Evolutionary conservation across 2,329 filamentous ascomycete genomes (phyloP).

Genomic region (Monosporascus ibericus): DNA sequence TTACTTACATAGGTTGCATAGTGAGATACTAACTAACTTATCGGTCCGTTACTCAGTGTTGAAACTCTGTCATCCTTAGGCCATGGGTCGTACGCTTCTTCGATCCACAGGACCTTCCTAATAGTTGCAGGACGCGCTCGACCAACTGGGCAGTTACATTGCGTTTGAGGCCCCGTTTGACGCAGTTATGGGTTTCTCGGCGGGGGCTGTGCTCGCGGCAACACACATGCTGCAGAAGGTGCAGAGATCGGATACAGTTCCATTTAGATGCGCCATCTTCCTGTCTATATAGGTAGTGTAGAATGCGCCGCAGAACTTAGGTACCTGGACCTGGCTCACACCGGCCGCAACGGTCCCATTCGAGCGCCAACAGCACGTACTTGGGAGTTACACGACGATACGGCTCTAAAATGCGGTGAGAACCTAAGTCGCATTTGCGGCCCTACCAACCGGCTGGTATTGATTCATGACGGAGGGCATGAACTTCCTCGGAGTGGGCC

Average conservation of each 20-base stretch:
- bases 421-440: too few species aligned
- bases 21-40: not conserved
- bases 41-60: not conserved
- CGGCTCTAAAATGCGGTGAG: too few species aligned
- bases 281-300: not conserved
- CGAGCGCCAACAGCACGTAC: too few species aligned
- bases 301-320: too few species aligned
- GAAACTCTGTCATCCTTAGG: not conserved
- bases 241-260: not conserved
- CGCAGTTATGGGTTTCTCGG: not conserved
- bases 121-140: not conserved
- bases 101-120: not conserved
- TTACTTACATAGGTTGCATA: too few species aligned
- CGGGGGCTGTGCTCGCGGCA: not conserved
- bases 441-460: too few species aligned
- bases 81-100: not conserved
- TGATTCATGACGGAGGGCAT: too few species aligned
- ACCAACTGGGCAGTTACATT: not conserved
- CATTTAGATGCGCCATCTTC: not conserved
- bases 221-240: not conserved
- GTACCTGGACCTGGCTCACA: too few species aligned
- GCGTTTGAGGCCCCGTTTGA: not conserved
- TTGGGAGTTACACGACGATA: too few species aligned
- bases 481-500: too few species aligned
- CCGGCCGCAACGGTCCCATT: too few species aligned